Evolutionary conservation across 2,329 filamentous ascomycete species (phyloP).

Genomic region (Penicillium sp.): DNA sequence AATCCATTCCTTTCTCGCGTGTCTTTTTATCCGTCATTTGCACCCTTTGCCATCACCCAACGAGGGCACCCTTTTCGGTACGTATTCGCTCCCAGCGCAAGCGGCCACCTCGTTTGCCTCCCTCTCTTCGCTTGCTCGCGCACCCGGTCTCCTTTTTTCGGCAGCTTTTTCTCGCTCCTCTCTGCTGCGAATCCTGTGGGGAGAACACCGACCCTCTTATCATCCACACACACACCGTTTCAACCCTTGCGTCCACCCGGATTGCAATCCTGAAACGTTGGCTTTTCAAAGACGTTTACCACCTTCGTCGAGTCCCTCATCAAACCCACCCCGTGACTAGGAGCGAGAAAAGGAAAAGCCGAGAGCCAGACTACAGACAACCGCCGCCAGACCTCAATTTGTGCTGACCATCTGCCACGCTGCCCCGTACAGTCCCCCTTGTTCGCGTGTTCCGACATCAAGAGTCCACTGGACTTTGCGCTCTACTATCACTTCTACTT

Average conservation of each 20-base stretch:
- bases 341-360: background rate
- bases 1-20: conserved; percentile 3
- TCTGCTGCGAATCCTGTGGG: conserved; percentile 2
- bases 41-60: background rate
- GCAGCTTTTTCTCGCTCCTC: background rate
- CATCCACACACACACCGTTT: conserved; percentile 2
- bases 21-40: background rate
- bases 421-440: conserved; percentile 4
- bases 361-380: background rate
- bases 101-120: too few relatives aligned
- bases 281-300: conserved; percentile 16
- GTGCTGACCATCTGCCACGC: conserved; percentile 5
- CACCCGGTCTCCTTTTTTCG: background rate
- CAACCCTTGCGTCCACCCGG: conserved; percentile 18
- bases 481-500: conserved; percentile 5
- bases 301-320: conserved; percentile 10
- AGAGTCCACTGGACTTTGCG: conserved; percentile 8
- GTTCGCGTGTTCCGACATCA: conserved; percentile 7
- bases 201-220: background rate
- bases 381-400: background rate
- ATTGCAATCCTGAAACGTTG: conserved; percentile 21
- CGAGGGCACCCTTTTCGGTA: conserved; percentile 2
- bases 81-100: conserved; percentile 2
- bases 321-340: conserved; percentile 6
- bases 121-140: conserved; percentile 1